These are phyloP conservation scores for Babesia bigemina DNA, from an alignment of 169 alveolate species.

Conservation along the genomic window DNA sequence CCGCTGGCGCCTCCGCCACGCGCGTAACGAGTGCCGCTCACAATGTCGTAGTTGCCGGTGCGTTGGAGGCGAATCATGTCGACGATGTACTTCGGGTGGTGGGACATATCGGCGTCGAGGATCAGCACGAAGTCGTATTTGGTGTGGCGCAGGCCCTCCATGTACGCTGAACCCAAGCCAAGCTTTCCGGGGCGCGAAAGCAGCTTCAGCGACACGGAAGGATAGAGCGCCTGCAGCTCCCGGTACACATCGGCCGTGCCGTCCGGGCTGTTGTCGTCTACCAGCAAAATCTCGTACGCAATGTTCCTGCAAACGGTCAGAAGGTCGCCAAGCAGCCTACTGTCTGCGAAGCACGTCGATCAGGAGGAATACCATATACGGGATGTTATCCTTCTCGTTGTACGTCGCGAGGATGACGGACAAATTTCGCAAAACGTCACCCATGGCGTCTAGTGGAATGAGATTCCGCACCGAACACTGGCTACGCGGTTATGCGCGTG, in stretches of 20 bases:
- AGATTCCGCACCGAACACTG: not conserved
- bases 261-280: slow-evolving; percentile 96
- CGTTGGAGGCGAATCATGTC: slow-evolving; percentile 89
- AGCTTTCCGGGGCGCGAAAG: slow-evolving; percentile 90
- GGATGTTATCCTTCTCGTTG: slow-evolving; percentile 93
- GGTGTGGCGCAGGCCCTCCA: slow-evolving; percentile 90
- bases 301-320: slow-evolving; percentile 64
- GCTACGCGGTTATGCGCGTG: not conserved
- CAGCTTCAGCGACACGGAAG: slow-evolving; percentile 83
- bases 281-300: slow-evolving; percentile 90
- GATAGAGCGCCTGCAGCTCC: slow-evolving; percentile 84
- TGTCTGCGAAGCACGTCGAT: slow-evolving; percentile 81
- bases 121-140: slow-evolving; percentile 91
- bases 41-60: slow-evolving; percentile 89
- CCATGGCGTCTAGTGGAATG: not conserved
- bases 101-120: slow-evolving; percentile 98
- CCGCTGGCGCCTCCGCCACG: slow-evolving; percentile 96
- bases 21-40: slow-evolving; percentile 94
- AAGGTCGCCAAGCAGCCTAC: slow-evolving; percentile 48
- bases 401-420: slow-evolving; percentile 92
- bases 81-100: slow-evolving; percentile 93
- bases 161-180: slow-evolving; percentile 96
- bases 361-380: slow-evolving; percentile 87
- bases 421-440: slow-evolving; percentile 29
- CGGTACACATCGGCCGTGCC: slow-evolving; percentile 88